Conservation (phyloP, 2,329 filamentous ascomycete species). For the Botrytis fragariae region DNA sequence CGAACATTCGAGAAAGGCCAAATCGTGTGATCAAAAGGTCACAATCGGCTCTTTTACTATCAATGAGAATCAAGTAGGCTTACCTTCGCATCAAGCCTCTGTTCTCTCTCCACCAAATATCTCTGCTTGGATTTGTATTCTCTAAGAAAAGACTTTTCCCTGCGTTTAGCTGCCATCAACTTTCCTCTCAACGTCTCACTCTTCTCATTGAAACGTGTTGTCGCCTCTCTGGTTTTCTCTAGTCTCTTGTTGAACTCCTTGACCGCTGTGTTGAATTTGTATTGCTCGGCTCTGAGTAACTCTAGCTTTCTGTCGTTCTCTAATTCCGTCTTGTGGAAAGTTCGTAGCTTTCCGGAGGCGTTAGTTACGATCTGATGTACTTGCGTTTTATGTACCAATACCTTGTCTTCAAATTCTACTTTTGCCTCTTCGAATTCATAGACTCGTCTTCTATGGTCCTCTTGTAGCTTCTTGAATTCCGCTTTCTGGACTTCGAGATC, state of each 20-base stretch:
- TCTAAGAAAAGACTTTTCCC: background rate
- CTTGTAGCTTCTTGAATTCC: background rate
- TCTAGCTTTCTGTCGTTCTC: background rate
- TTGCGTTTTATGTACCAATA: background rate
- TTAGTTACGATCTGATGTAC: background rate
- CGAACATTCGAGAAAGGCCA: background rate
- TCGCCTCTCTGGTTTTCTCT: background rate
- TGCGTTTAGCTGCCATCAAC: background rate
- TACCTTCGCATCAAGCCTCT: background rate
- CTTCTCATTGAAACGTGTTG: background rate
- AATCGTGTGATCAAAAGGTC: rapidly evolving
- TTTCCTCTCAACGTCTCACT: background rate
- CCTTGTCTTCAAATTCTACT: background rate
- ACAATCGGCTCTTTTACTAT: background rate
- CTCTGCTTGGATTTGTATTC: background rate
- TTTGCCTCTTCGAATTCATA: background rate
- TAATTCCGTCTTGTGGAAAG: background rate
- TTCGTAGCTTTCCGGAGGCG: background rate
- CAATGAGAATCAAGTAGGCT: background rate
- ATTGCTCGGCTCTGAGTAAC: background rate
- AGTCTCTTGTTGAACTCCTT: background rate
- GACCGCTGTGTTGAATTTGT: background rate
- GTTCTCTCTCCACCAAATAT: background rate
- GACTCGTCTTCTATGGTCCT: background rate
- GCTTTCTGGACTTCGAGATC: background rate